These are phyloP conservation scores for Talaromyces piceae DNA, from an alignment of 2,329 filamentous ascomycete species.

Conservation along the genomic window DNA sequence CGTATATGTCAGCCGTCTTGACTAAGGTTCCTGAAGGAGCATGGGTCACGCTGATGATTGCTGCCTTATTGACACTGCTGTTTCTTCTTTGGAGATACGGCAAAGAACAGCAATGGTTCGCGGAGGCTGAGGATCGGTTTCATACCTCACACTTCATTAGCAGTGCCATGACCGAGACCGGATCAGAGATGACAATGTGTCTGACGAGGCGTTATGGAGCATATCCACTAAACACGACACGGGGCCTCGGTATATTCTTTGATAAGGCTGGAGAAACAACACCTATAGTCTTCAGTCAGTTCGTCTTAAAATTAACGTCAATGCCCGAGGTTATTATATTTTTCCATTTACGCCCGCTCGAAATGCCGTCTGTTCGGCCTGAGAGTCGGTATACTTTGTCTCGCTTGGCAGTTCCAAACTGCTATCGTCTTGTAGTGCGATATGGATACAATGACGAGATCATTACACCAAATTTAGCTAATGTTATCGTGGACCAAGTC, in stretches of 20 bases:
- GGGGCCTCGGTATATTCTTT: conserved; percentile 65
- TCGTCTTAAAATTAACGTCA: conserved; percentile 62
- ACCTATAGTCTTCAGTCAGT: conserved; percentile 63
- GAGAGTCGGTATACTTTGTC: conserved; percentile 40
- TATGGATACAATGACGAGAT: conserved; percentile 68
- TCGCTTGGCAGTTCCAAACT: conserved; percentile 47
- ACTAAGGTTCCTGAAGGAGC: conserved; percentile 67
- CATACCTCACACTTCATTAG: not conserved
- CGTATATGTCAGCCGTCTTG: conserved; percentile 62
- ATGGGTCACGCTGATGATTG: conserved; percentile 67
- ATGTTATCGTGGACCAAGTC: conserved; percentile 54
- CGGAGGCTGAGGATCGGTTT: conserved; percentile 57
- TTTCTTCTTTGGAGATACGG: conserved; percentile 73
- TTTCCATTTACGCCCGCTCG: conserved; percentile 62
- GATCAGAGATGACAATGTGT: conserved; percentile 16
- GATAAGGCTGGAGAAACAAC: conserved; percentile 63
- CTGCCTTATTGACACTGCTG: conserved; percentile 53
- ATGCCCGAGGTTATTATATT: conserved; percentile 62
- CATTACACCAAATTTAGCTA: conserved; percentile 56
- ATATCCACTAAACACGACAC: conserved; percentile 38
- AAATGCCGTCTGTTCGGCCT: conserved; percentile 48
- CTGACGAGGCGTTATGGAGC: conserved; percentile 30
- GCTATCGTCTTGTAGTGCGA: conserved; percentile 61
- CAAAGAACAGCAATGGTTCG: conserved; percentile 68
- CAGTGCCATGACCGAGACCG: conserved; percentile 30